A percentile compares a stretch with the other conserved stretches of the same genome.
phyloP scores from a whole-genome alignment of 495 filamentous ascomycete genomes.

The Staphylotrichum longicolle region DNA sequence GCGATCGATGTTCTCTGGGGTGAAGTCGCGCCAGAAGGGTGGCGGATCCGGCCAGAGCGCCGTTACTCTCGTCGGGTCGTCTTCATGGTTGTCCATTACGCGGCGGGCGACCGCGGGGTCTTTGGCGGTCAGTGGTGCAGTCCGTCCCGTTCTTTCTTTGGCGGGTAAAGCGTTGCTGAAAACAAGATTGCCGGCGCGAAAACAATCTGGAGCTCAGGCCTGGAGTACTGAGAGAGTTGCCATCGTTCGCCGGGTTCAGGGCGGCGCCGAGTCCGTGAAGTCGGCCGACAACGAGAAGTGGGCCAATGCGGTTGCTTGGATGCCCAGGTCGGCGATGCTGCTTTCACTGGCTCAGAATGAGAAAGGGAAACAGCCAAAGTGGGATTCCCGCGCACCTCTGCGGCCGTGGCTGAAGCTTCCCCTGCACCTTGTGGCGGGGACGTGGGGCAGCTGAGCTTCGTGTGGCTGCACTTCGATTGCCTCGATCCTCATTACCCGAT shows the following conservation, averaged over 20 bases:
- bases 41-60: conserved; percentile 73
- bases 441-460: conserved; percentile 10
- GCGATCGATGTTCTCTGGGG: conserved; percentile 66
- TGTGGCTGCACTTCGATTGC: conserved; percentile 5
- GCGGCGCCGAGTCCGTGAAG: not conserved
- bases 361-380: not conserved
- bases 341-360: no score
- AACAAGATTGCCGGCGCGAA: not conserved
- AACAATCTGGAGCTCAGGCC: not conserved
- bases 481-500: not conserved
- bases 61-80: conserved; percentile 40
- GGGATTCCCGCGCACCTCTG: conserved; percentile 2
- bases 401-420: conserved; percentile 26
- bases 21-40: conserved; percentile 88
- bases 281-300: not conserved
- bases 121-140: no score
- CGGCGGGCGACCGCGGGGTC: not conserved
- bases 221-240: not conserved
- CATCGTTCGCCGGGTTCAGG: conserved; percentile 3
- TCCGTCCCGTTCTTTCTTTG: not conserved
- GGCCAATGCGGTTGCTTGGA: not conserved
- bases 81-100: conserved; percentile 38
- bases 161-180: not conserved
- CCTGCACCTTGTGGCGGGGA: conserved; percentile 8
- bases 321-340: no score